Evolutionary conservation across 805 yeast genomes (phyloP).

Genomic region (Kuraishia capsulata): DNA sequence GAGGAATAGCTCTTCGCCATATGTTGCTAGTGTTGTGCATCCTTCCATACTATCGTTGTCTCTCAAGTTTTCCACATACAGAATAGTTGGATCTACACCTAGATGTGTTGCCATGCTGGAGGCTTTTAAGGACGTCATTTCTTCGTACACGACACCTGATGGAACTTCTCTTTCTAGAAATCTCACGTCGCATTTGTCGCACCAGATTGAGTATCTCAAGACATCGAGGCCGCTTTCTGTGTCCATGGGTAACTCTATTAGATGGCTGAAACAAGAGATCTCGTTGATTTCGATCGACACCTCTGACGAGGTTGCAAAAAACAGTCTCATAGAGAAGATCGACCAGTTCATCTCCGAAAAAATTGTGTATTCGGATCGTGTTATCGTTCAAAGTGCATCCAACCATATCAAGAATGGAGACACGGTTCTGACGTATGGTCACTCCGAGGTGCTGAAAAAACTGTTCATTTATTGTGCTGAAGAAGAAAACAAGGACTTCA

Average conservation of each 20-base stretch:
- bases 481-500: conserved; percentile 53
- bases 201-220: conserved; percentile 87
- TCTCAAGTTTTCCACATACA: conserved; percentile 71
- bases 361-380: conserved; percentile 71
- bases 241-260: conserved; percentile 95
- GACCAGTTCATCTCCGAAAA: conserved; percentile 79
- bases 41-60: conserved; percentile 77
- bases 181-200: conserved; percentile 77
- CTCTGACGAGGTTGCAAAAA: conserved; percentile 60
- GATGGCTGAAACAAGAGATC: conserved; percentile 95
- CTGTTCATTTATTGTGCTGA: conserved; percentile 63
- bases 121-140: conserved; percentile 73
- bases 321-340: conserved; percentile 52
- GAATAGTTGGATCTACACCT: conserved; percentile 82
- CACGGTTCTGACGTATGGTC: conserved; percentile 81
- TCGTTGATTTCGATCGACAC: conserved; percentile 71
- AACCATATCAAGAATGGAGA: conserved; percentile 67
- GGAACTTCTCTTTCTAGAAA: conserved; percentile 83
- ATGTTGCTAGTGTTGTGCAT: conserved; percentile 65
- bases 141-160: conserved; percentile 75
- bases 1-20: conserved; percentile 49
- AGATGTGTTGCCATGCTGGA: conserved; percentile 79
- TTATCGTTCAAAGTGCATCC: conserved; percentile 75
- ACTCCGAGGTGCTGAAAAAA: conserved; percentile 73
- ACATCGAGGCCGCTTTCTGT: conserved; percentile 86